phyloP scores from a whole-genome alignment of 2,329 filamentous ascomycete genomes.

The Botrytis paeoniae region DNA sequence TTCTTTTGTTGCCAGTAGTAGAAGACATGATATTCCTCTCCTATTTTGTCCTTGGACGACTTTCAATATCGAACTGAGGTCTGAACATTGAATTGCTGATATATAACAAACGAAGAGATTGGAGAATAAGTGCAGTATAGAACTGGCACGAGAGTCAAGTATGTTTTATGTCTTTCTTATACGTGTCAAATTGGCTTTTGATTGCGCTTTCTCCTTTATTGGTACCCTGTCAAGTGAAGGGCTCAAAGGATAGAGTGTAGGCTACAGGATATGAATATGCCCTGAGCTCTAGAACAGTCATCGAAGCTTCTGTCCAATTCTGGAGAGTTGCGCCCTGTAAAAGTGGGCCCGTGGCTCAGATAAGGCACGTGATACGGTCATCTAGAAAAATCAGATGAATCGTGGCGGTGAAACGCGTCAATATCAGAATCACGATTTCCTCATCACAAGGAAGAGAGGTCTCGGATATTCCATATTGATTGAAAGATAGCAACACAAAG shows the following conservation, averaged over 20 bases:
- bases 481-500: not conserved
- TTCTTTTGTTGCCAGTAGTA: not conserved
- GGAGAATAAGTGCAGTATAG: not conserved
- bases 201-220: not conserved
- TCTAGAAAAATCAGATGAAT: not conserved
- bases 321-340: not conserved
- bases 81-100: conserved; percentile 15
- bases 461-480: not conserved
- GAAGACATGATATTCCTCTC: conserved; percentile 5
- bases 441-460: not conserved
- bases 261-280: conserved; percentile 1
- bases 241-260: not conserved
- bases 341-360: not conserved
- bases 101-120: not conserved
- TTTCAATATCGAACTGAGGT: conserved; percentile 9
- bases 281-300: conserved; percentile 12
- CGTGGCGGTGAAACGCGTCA: not conserved
- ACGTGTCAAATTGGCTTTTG: not conserved
- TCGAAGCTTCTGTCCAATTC: conserved; percentile 15
- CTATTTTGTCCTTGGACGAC: conserved; percentile 7
- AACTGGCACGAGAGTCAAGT: not conserved
- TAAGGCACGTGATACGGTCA: not conserved
- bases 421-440: not conserved
- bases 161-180: not conserved
- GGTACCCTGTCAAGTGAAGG: conserved; percentile 8